Evolutionary conservation across 2,329 filamentous ascomycete species (phyloP).

Genomic region (Stylonectria norvegica): DNA sequence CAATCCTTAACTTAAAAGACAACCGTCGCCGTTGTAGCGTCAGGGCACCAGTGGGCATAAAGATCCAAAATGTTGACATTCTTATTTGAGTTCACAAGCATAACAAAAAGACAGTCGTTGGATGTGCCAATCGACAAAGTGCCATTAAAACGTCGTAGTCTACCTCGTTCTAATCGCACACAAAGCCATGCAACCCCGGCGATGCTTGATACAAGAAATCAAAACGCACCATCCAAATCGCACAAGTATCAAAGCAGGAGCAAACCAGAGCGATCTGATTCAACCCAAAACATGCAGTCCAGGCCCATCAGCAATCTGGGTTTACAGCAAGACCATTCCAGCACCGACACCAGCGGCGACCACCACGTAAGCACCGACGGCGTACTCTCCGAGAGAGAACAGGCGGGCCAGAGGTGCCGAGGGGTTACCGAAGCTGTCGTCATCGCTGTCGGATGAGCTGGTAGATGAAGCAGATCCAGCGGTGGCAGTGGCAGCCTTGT

Average conservation of each 20-base stretch:
- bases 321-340: constrained; percentile 53
- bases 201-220: constrained; percentile 27
- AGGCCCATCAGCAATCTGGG: constrained; percentile 1
- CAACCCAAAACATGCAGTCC: constrained; percentile 5
- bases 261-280: constrained; percentile 13
- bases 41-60: no score
- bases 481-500: constrained; percentile 45
- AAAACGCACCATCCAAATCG: constrained; percentile 17
- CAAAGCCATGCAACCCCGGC: constrained; percentile 26
- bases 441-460: constrained; percentile 20
- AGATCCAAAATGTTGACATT: no score
- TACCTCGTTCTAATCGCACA: constrained; percentile 27
- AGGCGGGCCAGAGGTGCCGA: constrained; percentile 36
- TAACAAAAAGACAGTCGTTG: constrained; percentile 6
- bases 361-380: constrained; percentile 48
- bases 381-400: constrained; percentile 46
- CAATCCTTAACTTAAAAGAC: no score
- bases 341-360: constrained; percentile 52
- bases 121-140: constrained; percentile 17
- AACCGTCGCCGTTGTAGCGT: no score
- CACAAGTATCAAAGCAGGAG: constrained; percentile 14
- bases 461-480: constrained; percentile 30
- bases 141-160: constrained; percentile 22
- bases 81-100: no score
- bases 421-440: constrained; percentile 37